Evolutionary conservation across 495 filamentous ascomycete genomes (phyloP), one percentile per base, ranked within the genome.

Genomic region (Neurospora terricola): DNA sequence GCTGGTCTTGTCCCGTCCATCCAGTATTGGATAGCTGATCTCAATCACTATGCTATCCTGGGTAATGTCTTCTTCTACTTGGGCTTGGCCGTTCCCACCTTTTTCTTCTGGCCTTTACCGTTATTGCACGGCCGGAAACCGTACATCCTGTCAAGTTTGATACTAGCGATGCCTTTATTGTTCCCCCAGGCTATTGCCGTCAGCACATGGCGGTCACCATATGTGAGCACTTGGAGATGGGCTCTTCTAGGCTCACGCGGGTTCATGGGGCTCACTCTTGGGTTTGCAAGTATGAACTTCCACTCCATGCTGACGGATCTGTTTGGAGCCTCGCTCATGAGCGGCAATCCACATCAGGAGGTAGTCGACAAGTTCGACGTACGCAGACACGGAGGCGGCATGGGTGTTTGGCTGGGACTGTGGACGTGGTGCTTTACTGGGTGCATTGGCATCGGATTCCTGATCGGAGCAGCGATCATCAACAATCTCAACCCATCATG

Each of bases 111-210:
- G 91, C 91, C 92, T 2, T 80, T 94, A 9, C 89, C 92, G 10
- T 81, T 94, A n/a, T 84, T 94, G 2, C 91, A 93, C 78, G 91
- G 92, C 21, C 86, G 91, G 40, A 93, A 93, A 79, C 89, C 90
- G 9, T 94, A 94, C 78, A 88, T 89, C 42, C 78, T 94, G 59
- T 83, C 85, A 42, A 86, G 90, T 30, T 83, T 92, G 54, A 84
- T 88, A 8, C 76, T 92, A 21, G 86, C 90, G n/a, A 85, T 93
- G 81, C 90, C 91, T 23, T 83, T 94, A 2, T 87, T 93, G 66
- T 90, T 94, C 75, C 92, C 92, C 0, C 91, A 94, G 77, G 92
- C 90, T 14, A 79, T 93, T 12, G 84, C 86, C 6, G 87, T 92
- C 38, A 85, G 86, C 54, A 70, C 78, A 16, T 80, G 77, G 68